Evolutionary conservation across 2,329 filamentous ascomycete genomes (phyloP), one percentile per base, ranked within the genome.

Genomic region (Hypoxylon sp.): DNA sequence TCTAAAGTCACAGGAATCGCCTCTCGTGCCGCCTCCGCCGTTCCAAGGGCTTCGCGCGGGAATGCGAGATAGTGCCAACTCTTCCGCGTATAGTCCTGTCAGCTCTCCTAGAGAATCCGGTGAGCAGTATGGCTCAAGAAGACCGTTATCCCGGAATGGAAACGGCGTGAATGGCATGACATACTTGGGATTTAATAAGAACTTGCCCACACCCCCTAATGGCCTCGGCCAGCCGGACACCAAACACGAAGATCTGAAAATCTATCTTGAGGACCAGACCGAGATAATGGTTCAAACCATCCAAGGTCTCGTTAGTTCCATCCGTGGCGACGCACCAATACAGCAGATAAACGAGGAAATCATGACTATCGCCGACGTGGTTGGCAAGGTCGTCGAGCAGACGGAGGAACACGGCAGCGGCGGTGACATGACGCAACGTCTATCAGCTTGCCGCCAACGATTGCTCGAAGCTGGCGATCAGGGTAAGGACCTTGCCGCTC

Each of bases 241-340:
- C 39, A 80, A 82, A 67, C 75, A 79, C 24, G 82, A 85, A 67
- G 85, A 87, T 64, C 77, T 87, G 56, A 85, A 84, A 87, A 86
- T 91, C 62, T 94, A 93, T 74, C 85, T 96, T 34, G 91, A 95
- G 73, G 91, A 94, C 73, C 91, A 95, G 75, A 94, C 91, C 10
- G 91, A 91, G 52, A 81, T 88, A 2, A 84, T 97, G 62, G 89
- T 95, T 24, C 88, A 92, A 68, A 91, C 88, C 46, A 93, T 96
- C 67, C 91, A 95, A 77, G 86, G 88, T n/a, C 85, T 97, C 6
- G 91, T 96, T 48, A 84, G 85, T 56, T 87, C 87, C 28, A 89
- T 93, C 65, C 89, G 91, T 56, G 82, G 84, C 52, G 87, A 91
- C 68, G 85, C 86, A 28, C 80, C 84, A 26, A 85, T 91, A 60